Conservation (phyloP, 1,284 basidiomycete genomes). For the Violaceomyces palustris region DNA sequence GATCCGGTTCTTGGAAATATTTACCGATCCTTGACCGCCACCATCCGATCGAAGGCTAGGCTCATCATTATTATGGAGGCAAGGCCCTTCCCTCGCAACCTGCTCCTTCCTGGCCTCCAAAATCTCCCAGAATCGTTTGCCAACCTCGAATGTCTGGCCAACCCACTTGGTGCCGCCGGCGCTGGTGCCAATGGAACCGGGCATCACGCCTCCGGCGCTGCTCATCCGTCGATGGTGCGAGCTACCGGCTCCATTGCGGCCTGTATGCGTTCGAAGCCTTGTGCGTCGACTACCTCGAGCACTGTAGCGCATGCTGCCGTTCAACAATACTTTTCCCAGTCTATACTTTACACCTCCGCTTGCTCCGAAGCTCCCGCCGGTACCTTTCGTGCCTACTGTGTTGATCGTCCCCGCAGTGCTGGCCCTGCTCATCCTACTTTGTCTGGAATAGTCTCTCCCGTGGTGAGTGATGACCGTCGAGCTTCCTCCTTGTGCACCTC, state of each 20-base stretch:
- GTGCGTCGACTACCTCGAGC: no score
- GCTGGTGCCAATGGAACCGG: conserved; percentile 41
- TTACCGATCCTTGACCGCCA: no score
- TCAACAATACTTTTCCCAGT: not conserved
- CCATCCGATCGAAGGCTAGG: no score
- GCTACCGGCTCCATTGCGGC: not conserved
- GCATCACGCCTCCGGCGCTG: conserved; percentile 9
- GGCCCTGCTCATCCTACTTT: conserved; percentile 31
- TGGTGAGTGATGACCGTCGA: conserved; percentile 5
- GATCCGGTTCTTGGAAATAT: no score
- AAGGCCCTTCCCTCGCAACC: no score
- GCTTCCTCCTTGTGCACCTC: not conserved
- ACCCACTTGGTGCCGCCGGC: conserved; percentile 48
- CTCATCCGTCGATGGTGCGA: not conserved
- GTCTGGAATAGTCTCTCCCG: conserved; percentile 24
- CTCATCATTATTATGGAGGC: no score
- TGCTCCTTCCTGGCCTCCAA: conserved; percentile 19
- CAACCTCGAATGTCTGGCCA: conserved; percentile 44
- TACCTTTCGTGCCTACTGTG: conserved; percentile 31
- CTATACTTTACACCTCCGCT: conserved; percentile 15
- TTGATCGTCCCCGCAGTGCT: conserved; percentile 35
- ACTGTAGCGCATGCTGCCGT: conserved; percentile 3
- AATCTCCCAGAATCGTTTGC: conserved; percentile 37
- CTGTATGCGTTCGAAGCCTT: not conserved
- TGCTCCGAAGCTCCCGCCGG: conserved; percentile 36